Evolutionary conservation across 352 stramenopile genomes (phyloP).

Genomic region (Globisporangium echinulatum): DNA sequence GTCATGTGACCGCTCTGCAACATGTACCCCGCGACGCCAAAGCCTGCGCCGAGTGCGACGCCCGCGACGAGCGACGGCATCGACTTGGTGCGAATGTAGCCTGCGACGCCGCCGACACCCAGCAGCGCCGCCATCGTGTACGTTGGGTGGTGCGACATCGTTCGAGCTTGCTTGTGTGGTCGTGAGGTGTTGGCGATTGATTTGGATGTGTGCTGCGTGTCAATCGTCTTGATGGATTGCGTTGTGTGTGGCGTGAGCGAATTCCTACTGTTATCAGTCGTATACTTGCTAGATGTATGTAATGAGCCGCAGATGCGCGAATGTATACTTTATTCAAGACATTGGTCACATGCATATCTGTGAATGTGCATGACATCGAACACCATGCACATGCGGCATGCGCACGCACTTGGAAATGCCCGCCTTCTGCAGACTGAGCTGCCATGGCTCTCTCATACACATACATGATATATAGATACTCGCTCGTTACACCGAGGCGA

Average conservation of each 20-base stretch:
- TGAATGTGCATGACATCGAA: no score
- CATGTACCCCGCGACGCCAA: constrained; percentile 70
- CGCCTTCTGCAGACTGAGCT: no score
- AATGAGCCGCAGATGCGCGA: no score
- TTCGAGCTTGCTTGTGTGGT: not conserved
- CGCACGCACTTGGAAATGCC: no score
- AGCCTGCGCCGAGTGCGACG: constrained; percentile 73
- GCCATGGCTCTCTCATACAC: not conserved
- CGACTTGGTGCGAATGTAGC: constrained; percentile 78
- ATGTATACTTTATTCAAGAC: no score
- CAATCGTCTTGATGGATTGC: no score
- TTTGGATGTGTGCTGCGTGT: no score
- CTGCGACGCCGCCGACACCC: constrained; percentile 57
- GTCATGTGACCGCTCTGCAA: constrained; percentile 79
- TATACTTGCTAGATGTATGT: no score
- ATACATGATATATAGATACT: not conserved
- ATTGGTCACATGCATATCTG: no score
- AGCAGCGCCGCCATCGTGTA: constrained; percentile 79
- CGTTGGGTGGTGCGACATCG: constrained; percentile 75
- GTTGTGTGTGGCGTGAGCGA: no score
- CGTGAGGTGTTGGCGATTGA: not conserved
- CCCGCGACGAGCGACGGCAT: constrained; percentile 78
- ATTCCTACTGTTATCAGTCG: no score
- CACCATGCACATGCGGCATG: no score
- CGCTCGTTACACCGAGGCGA: constrained; percentile 5